A percentile compares a stretch with the other conserved stretches of the same genome.
phyloP scores from a whole-genome alignment of 2,329 filamentous ascomycete species.

The Penicillium sp. region DNA sequence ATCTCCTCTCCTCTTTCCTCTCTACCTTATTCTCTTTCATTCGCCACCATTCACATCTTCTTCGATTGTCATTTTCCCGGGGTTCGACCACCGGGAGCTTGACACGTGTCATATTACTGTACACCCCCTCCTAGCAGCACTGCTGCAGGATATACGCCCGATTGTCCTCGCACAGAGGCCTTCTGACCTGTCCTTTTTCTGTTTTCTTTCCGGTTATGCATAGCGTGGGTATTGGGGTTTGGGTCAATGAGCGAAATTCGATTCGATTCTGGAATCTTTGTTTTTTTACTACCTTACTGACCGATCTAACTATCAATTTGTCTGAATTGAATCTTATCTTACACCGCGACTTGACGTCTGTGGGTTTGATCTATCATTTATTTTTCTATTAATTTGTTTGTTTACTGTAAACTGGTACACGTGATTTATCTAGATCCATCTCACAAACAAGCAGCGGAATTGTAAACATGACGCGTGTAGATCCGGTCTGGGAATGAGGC shows the following conservation, averaged over 20 bases:
- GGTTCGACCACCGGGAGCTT: constrained; percentile 3
- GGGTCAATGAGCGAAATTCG: constrained; percentile 14
- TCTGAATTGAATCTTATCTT: not conserved
- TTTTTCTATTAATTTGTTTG: not conserved
- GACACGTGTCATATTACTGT: constrained; percentile 22
- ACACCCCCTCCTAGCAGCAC: constrained; percentile 12
- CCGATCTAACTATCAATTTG: not conserved
- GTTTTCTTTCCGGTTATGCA: constrained; percentile 21
- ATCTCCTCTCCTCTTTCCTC: constrained; percentile 2
- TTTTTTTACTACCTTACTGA: not conserved
- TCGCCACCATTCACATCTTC: not conserved
- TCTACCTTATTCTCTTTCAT: not conserved
- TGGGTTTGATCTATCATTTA: not conserved
- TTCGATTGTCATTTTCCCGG: not conserved
- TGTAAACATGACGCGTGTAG: too few relatives aligned
- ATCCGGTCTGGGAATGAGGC: too few relatives aligned
- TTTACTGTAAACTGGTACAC: not conserved
- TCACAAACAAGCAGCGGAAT: too few relatives aligned
- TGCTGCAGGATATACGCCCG: constrained; percentile 14
- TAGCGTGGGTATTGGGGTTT: constrained; percentile 31
- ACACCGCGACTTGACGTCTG: not conserved
- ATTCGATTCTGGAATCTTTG: constrained; percentile 8
- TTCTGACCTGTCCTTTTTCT: constrained; percentile 8
- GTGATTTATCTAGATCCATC: not conserved
- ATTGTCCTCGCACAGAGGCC: not conserved